phyloP scores from a whole-genome alignment of 345 rosid species.

The Murraya paniculata region DNA sequence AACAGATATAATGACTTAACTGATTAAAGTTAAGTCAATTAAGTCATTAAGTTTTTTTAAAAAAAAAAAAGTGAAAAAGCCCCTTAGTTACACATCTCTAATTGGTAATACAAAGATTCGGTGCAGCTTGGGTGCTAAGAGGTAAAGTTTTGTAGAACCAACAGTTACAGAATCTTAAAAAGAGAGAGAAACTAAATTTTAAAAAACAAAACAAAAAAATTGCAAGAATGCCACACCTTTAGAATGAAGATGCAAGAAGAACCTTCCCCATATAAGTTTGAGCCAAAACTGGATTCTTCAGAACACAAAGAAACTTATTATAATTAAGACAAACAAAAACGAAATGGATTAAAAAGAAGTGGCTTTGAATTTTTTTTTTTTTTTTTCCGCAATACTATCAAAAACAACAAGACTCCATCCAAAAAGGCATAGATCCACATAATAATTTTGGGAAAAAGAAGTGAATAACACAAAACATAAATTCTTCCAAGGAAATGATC shows the following conservation, averaged over 20 bases:
- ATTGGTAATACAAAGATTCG: too few species aligned
- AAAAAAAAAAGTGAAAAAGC: too few species aligned
- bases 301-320: neutral
- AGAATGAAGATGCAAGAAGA: conserved; percentile 44
- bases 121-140: neutral
- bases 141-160: neutral
- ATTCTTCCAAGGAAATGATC: neutral
- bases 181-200: neutral
- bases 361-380: neutral
- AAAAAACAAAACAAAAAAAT: neutral
- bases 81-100: too few species aligned
- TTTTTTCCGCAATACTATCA: neutral
- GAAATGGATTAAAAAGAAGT: neutral
- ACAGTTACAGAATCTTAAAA: neutral
- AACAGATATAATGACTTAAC: too few species aligned
- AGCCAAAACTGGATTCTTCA: conserved; percentile 31
- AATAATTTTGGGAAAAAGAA: neutral
- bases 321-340: neutral
- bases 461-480: neutral
- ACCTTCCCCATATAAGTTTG: conserved; percentile 27
- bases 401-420: neutral
- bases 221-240: conserved; percentile 42
- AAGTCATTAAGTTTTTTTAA: too few species aligned
- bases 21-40: too few species aligned
- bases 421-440: neutral